Percentiles rank a stretch among this genome's conserved stretches.
phyloP scores from a whole-genome alignment of 2,329 filamentous ascomycete genomes.

The Simplicillium sp. region DNA sequence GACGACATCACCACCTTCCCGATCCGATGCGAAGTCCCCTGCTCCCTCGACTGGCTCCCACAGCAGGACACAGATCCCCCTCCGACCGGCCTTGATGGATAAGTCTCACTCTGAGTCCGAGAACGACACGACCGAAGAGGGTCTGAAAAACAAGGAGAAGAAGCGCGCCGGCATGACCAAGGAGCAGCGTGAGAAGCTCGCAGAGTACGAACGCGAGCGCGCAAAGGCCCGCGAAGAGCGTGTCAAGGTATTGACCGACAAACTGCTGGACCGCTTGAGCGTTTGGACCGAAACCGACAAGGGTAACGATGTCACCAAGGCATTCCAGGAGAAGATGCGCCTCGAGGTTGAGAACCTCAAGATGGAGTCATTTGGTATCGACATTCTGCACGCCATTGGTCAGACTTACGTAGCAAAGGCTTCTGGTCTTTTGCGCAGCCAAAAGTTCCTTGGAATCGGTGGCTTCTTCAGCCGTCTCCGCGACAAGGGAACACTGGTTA shows the following conservation, averaged over 20 bases:
- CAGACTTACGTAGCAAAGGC: constrained; percentile 84
- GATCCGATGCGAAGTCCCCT: constrained; percentile 26
- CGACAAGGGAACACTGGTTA: constrained; percentile 93
- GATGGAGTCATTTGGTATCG: constrained; percentile 97
- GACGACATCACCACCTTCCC: constrained; percentile 17
- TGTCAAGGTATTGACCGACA: constrained; percentile 72
- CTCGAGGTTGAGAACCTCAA: constrained; percentile 96
- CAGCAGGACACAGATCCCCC: constrained; percentile 50
- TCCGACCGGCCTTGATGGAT: constrained; percentile 82
- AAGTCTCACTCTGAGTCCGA: constrained; percentile 63
- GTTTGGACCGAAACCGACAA: constrained; percentile 98
- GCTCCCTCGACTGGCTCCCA: constrained; percentile 32
- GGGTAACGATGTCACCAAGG: constrained; percentile 68
- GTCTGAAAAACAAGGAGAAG: constrained; percentile 50
- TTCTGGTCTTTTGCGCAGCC: constrained; percentile 79
- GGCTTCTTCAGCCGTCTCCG: constrained; percentile 91
- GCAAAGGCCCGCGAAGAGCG: constrained; percentile 79
- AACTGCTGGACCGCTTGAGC: constrained; percentile 80
- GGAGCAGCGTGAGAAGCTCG: constrained; percentile 87
- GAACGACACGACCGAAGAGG: constrained; percentile 57
- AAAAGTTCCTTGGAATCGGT: constrained; percentile 92
- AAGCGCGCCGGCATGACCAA: constrained; percentile 81
- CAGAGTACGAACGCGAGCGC: constrained; percentile 80
- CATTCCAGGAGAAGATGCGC: constrained; percentile 89
- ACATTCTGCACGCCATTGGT: constrained; percentile 92